Base-by-base conservation (phyloP, 371 early-diverging fungal species). In the Nematocida parisii region DNA sequence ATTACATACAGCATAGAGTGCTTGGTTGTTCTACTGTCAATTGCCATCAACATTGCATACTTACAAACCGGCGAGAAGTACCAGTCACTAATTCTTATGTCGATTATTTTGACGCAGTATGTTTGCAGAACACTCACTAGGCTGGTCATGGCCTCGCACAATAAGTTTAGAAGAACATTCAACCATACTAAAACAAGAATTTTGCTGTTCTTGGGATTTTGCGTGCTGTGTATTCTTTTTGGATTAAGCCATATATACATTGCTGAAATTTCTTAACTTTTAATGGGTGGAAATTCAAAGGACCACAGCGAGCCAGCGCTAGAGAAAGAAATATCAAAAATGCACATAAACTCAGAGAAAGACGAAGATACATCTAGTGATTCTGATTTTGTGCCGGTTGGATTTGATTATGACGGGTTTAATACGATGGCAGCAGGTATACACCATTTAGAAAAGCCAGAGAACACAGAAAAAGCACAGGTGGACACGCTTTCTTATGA, bases 401-500 rank as follows among this genome's bases (percentile, higher is more conserved):
- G 82, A 11, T 81, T 81, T 64, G 82, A 81, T 60, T 73, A 72
- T 39, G 73, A 81, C 40, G 82, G 73, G 39, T 81, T 81, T 45
- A 81, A 73, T 55, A 72, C 46, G 0, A 80, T 81, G 61, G 82
- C 82, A 72, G 73, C 83, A 75, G 73, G 82, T 20, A 73, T 81
- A 18, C 40, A 66, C 54, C 72, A 66, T 46, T 60, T 72, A 46
- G 73, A 81, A 20, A 81, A 81, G 75, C 73, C 72, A 33, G 56
- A 72, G 39, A 56, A 7, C 42, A 11, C 27, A n/a, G 56, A 9
- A 52, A 24, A 72, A 18, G 52, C 6, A 33, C 18, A 64, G 61
- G 57, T 9, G 33, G 33, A 70, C 40, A 39, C 54, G 6, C 80
- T 87, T 22, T 71, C 80, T 33, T 87, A 87, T 71, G 75, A 83